Base-by-base conservation (phyloP, 495 filamentous ascomycete species). In the Penicillium salamii region DNA sequence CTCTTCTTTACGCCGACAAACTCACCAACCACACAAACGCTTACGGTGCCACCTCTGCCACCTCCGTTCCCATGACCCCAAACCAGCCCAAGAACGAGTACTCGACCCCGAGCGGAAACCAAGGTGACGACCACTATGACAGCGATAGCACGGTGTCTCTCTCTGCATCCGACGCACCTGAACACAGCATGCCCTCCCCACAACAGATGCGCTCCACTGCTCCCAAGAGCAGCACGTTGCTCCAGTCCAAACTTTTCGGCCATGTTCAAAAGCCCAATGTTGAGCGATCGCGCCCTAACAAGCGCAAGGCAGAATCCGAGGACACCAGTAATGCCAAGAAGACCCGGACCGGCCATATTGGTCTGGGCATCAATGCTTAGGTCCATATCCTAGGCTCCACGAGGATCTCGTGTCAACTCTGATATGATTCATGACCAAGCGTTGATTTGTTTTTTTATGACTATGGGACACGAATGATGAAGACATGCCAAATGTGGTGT, bases 131-230 rank as follows among this genome's bases (percentile, higher is more conserved):
- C 31, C 67, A 55, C 65, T 75, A 85, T 58, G 88, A 89, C 59
- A 78, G 88, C 38, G 90, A 96, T 56, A 93, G 88, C 70, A 96
- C 91, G 5, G 61, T 65, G 4, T 65, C 61, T 13, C 91, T 96
- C 41, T 95, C 91, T 0, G 89, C 83, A 14, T 85, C 87, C 4
- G 89, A 92, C 46, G 79, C 80, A 18, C 86, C 87, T 36, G 79
- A 82, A 39, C 76, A 65, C 19, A 13, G 7, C 11, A 7, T 53
- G 17, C 37, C 42, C 21, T 3, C 41, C 15, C 47, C 48, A 9
- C 55, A 56, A 3, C 43, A 59, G 11, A 47, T 53, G 45, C 58
- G 61, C 13, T 52, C 53, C 2, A 67, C 49, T 28, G 61, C 63
- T 19, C 69, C 67, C 15, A 75, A 67, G 48, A 65, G 70, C 18